Percentiles rank a stretch among this genome's conserved stretches.
phyloP scores from a whole-genome alignment of 2,329 filamentous ascomycete species.

The Xylariaceae sp. region DNA sequence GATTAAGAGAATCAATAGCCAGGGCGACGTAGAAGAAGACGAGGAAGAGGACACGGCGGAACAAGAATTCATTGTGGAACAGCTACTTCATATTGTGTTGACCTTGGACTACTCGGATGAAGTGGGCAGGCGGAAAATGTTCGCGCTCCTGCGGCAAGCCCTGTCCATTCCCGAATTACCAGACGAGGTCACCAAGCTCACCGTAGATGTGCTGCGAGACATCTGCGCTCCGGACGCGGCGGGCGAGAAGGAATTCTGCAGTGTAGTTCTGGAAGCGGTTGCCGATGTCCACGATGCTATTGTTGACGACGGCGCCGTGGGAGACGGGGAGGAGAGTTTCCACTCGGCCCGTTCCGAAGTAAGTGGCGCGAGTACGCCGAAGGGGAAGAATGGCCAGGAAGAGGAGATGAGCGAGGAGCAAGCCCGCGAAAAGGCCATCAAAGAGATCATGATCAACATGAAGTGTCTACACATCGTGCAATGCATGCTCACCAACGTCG shows the following conservation, averaged over 20 bases:
- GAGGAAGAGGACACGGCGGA: conserved; percentile 80
- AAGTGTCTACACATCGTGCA: conserved; percentile 97
- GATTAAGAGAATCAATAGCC: conserved; percentile 52
- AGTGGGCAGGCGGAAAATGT: conserved; percentile 93
- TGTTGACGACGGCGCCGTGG: conserved; percentile 58
- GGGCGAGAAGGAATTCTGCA: conserved; percentile 78
- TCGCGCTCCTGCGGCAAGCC: conserved; percentile 78
- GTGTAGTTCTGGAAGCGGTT: conserved; percentile 84
- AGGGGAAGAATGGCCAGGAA: conserved; percentile 40
- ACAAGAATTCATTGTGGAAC: conserved; percentile 92
- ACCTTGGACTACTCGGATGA: conserved; percentile 98
- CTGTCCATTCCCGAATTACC: conserved; percentile 83
- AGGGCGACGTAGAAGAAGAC: conserved; percentile 53
- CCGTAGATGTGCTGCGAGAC: conserved; percentile 73
- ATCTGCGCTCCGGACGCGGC: conserved; percentile 73
- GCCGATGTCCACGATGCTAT: conserved; percentile 97
- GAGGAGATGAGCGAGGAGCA: conserved; percentile 58
- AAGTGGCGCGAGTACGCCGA: conserved; percentile 58
- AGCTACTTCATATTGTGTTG: conserved; percentile 85
- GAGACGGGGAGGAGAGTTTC: conserved; percentile 72
- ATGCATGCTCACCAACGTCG: conserved; percentile 93
- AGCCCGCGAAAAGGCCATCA: conserved; percentile 69
- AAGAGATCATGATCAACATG: conserved; percentile 94
- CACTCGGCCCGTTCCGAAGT: conserved; percentile 88
- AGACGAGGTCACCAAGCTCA: conserved; percentile 87